Conservation (phyloP, 2,329 filamentous ascomycete species). For the Amauroascus verrucosus region DNA sequence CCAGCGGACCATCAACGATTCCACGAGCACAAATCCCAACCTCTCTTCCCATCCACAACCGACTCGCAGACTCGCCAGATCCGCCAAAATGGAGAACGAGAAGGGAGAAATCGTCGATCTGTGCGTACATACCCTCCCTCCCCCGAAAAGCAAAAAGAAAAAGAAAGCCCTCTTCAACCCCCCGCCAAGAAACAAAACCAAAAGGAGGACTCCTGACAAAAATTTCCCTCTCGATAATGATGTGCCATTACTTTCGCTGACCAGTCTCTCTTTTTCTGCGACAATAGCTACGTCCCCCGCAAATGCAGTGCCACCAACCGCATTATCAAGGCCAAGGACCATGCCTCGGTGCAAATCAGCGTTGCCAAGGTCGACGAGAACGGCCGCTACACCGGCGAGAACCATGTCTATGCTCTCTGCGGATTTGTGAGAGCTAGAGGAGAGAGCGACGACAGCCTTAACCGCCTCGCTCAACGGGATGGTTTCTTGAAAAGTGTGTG, state of each 20-base stretch:
- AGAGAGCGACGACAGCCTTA: constrained; percentile 93
- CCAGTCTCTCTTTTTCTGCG: too few relatives aligned
- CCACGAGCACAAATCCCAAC: constrained; percentile 8
- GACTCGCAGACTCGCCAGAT: constrained; percentile 25
- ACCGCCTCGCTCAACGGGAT: constrained; percentile 90
- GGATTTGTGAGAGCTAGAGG: constrained; percentile 97
- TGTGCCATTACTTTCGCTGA: too few relatives aligned
- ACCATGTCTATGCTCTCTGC: constrained; percentile 93
- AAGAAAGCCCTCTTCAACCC: not conserved
- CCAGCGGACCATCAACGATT: constrained; percentile 4
- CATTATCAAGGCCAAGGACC: constrained; percentile 99
- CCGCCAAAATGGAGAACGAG: constrained; percentile 95
- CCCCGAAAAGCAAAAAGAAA: too few relatives aligned
- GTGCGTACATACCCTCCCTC: constrained; percentile 46
- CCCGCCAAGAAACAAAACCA: constrained; percentile 7
- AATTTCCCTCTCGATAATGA: not conserved
- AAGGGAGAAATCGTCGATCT: constrained; percentile 99
- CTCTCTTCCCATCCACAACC: constrained; percentile 17
- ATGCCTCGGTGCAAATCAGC: constrained; percentile 94
- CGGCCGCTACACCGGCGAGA: constrained; percentile 92
- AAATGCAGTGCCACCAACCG: constrained; percentile 99
- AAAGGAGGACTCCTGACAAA: not conserved
- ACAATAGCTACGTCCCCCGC: constrained; percentile 87
- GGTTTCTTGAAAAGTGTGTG: constrained; percentile 96
- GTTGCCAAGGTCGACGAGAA: constrained; percentile 99